Conservation (phyloP, 2,329 filamentous ascomycete genomes). For the Fusarium equiseti region DNA sequence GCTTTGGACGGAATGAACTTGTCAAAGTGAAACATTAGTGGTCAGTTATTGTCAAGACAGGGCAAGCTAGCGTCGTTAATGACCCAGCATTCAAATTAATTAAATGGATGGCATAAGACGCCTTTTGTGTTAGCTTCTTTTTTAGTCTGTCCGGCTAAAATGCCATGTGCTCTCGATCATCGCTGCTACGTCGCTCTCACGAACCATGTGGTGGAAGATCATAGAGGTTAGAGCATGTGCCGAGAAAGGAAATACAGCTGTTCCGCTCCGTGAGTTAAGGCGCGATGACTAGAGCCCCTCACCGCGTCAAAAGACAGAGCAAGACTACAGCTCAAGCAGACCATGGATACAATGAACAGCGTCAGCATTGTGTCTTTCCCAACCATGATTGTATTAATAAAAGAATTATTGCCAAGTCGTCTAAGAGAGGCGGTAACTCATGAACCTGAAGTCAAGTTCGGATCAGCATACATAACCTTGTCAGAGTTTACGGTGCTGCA, state of each 20-base stretch:
- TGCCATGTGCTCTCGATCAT: constrained; percentile 8
- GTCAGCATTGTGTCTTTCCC: not conserved
- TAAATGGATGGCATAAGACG: constrained; percentile 3
- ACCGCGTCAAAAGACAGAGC: too few relatives aligned
- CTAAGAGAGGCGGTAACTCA: not conserved
- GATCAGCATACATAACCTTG: not conserved
- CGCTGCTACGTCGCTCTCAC: not conserved
- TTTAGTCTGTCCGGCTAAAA: constrained; percentile 16
- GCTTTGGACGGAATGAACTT: not conserved
- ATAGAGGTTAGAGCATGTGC: not conserved
- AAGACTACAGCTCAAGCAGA: not conserved
- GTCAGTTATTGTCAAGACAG: not conserved
- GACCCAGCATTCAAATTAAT: not conserved
- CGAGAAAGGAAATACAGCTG: not conserved
- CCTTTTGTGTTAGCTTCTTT: not conserved
- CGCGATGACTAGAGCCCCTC: not conserved
- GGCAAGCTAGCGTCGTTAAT: not conserved
- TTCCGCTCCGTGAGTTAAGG: not conserved
- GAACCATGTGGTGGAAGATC: not conserved
- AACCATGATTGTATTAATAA: not conserved
- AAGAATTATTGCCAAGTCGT: constrained; percentile 4
- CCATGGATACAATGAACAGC: not conserved
- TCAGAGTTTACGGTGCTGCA: constrained; percentile 1
- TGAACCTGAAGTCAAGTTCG: not conserved
- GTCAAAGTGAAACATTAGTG: constrained; percentile 11